phyloP scores from a whole-genome alignment of 192 early-diverging fungal species.

The Backusella morwellensis region DNA sequence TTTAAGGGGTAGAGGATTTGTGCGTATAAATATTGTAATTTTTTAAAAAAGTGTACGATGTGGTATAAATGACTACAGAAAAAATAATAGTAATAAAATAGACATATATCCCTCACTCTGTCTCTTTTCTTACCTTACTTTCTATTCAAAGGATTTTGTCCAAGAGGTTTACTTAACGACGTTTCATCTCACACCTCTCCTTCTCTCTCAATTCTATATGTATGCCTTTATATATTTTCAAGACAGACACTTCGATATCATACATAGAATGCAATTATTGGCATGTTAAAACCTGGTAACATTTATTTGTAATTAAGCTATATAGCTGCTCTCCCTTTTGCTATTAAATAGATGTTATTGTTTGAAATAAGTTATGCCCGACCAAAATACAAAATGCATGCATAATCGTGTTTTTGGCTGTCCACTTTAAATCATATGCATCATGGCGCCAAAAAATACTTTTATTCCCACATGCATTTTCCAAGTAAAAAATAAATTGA shows the following conservation, averaged over 20 bases:
- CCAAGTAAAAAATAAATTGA: background rate
- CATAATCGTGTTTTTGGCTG: background rate
- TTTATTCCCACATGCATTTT: background rate
- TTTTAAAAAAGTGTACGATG: too few relatives aligned
- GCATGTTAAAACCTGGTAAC: background rate
- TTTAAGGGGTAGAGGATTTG: too few relatives aligned
- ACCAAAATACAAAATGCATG: background rate
- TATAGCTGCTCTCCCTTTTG: background rate
- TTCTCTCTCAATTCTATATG: too few relatives aligned
- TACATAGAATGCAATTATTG: background rate
- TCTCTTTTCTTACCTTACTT: too few relatives aligned
- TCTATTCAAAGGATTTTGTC: too few relatives aligned
- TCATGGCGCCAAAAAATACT: background rate
- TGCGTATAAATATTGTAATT: too few relatives aligned
- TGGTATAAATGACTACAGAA: too few relatives aligned
- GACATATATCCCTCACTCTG: too few relatives aligned
- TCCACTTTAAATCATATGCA: background rate
- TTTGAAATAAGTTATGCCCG: background rate
- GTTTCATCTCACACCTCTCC: too few relatives aligned
- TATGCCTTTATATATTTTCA: background rate
- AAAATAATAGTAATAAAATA: too few relatives aligned
- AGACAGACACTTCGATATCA: background rate
- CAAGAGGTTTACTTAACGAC: too few relatives aligned
- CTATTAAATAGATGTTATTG: background rate
- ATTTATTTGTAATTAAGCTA: background rate